Conservation (phyloP, 108 stramenopile species). For the Pseudonitzschia multistriata region DNA sequence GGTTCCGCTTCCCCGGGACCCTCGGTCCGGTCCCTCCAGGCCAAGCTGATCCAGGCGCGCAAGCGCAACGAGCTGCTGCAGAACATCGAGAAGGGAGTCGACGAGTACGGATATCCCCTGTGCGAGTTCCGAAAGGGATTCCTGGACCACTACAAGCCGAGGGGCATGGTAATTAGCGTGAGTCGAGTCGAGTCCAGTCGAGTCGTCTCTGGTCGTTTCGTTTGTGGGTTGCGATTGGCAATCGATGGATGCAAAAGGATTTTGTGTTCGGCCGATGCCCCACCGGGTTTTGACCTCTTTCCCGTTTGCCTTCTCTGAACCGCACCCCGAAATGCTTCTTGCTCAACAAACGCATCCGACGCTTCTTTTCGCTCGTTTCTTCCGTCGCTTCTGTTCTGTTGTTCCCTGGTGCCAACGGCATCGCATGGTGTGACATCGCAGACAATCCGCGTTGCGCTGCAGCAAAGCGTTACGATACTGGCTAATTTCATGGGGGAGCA, state of each 20-base stretch:
- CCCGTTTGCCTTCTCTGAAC: too few species aligned
- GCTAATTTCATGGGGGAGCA: slow-evolving; percentile 47
- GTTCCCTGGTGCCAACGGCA: not conserved
- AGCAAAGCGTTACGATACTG: slow-evolving; percentile 39
- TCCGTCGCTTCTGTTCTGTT: not conserved
- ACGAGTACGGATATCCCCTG: not conserved
- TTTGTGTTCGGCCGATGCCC: too few species aligned
- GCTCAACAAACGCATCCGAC: too few species aligned
- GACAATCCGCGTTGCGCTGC: slow-evolving; percentile 34
- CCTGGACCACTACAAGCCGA: slow-evolving; percentile 41
- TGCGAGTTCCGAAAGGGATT: slow-evolving; percentile 35
- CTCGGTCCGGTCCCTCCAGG: slow-evolving; percentile 5
- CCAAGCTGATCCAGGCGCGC: slow-evolving; percentile 2
- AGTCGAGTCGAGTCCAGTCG: slow-evolving; percentile 7
- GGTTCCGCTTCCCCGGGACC: too few species aligned
- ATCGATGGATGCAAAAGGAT: too few species aligned
- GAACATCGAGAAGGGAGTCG: not conserved
- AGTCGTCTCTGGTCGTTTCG: not conserved
- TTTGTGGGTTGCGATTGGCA: too few species aligned
- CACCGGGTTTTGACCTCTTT: too few species aligned
- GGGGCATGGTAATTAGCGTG: slow-evolving; percentile 33
- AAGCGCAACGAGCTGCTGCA: not conserved
- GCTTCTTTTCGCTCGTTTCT: not conserved
- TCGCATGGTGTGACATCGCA: slow-evolving; percentile 15
- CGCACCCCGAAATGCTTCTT: too few species aligned